phyloP scores from a whole-genome alignment of 495 filamentous ascomycete genomes.

The Copromyces sp. region DNA sequence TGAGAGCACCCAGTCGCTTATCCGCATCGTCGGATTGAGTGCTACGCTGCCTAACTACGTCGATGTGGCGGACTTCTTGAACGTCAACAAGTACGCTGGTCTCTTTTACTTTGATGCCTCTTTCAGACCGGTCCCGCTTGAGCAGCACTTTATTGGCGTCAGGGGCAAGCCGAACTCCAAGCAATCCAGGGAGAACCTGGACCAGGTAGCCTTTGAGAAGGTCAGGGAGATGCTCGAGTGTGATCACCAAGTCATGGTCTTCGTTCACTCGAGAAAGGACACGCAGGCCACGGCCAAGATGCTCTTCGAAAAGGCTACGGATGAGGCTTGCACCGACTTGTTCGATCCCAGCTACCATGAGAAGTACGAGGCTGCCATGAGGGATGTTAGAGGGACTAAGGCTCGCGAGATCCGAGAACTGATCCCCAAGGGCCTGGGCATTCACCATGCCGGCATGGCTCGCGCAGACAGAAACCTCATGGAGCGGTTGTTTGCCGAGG shows the following conservation, averaged over 20 bases:
- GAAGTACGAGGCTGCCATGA: constrained; percentile 59
- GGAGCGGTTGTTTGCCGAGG: constrained; percentile 80
- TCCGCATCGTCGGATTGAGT: constrained; percentile 89
- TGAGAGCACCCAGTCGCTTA: constrained; percentile 94
- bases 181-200: constrained; percentile 76
- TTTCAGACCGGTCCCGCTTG: constrained; percentile 89
- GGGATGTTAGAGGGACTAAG: constrained; percentile 73
- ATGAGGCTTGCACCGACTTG: constrained; percentile 64
- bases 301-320: constrained; percentile 75
- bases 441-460: constrained; percentile 93
- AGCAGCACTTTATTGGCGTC: constrained; percentile 95
- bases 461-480: constrained; percentile 87
- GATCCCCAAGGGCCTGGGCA: constrained; percentile 79
- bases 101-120: constrained; percentile 96
- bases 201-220: constrained; percentile 80
- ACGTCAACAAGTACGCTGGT: constrained; percentile 86
- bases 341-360: constrained; percentile 68
- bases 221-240: constrained; percentile 82
- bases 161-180: constrained; percentile 81
- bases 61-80: constrained; percentile 93
- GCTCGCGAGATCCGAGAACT: constrained; percentile 80
- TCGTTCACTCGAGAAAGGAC: constrained; percentile 94
- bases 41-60: constrained; percentile 93
- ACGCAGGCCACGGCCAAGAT: constrained; percentile 79
- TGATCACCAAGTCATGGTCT: constrained; percentile 96